phyloP scores from a whole-genome alignment of 192 early-diverging fungal species.

The Diversispora eburnea region DNA sequence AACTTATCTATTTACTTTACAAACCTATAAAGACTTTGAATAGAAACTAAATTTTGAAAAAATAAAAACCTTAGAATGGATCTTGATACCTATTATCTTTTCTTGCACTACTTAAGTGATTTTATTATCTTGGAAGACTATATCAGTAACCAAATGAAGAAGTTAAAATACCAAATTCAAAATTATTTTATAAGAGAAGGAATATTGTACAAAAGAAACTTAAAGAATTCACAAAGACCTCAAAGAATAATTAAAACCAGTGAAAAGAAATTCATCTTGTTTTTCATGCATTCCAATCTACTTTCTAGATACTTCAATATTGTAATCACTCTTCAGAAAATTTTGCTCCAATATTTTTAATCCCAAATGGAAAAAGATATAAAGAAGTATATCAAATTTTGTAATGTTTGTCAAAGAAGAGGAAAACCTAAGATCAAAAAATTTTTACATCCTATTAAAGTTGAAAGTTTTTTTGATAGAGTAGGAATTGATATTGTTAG shows the following conservation, averaged over 20 bases:
- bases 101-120: no score
- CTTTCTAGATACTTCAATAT: not conserved
- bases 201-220: not conserved
- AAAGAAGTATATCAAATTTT: not conserved
- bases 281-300: not conserved
- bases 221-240: not conserved
- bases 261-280: not conserved
- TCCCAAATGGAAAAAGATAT: not conserved
- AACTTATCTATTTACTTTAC: no score
- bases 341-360: not conserved
- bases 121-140: no score
- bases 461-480: not conserved
- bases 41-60: no score
- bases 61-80: no score
- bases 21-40: no score
- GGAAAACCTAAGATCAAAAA: not conserved
- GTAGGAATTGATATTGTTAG: conserved; percentile 3
- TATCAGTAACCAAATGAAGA: no score
- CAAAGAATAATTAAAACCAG: not conserved
- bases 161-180: not conserved
- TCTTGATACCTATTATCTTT: no score
- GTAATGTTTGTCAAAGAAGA: not conserved
- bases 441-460: not conserved
- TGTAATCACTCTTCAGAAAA: not conserved
- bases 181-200: not conserved